These are phyloP conservation scores for Cyberlindnera japonica DNA, from an alignment of 805 yeast genomes.

Conservation along the genomic window DNA sequence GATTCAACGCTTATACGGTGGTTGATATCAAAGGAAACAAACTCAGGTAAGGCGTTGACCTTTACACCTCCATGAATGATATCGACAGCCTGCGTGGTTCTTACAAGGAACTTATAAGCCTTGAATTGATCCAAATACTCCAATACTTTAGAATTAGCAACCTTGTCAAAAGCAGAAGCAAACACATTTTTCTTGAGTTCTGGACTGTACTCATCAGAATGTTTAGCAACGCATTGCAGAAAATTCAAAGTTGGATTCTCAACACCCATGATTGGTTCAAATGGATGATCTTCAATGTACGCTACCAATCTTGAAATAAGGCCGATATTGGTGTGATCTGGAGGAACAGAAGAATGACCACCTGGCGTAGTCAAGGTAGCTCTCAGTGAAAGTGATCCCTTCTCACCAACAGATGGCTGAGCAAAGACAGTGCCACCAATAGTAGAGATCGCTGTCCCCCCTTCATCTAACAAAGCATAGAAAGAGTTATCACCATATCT, in stretches of 20 bases:
- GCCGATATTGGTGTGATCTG: conserved; percentile 72
- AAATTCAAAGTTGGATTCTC: conserved; percentile 52
- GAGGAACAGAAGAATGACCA: conserved; percentile 72
- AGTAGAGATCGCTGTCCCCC: conserved; percentile 42
- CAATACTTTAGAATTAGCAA: conserved; percentile 36
- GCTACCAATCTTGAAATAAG: conserved; percentile 51
- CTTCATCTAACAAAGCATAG: conserved; percentile 63
- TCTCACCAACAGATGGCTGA: conserved; percentile 57
- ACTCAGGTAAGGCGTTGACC: conserved; percentile 65
- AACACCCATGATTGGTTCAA: conserved; percentile 39
- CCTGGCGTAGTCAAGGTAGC: conserved; percentile 58
- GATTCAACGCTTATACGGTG: conserved; percentile 55
- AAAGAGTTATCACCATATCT: conserved; percentile 57
- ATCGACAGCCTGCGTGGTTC: conserved; percentile 45
- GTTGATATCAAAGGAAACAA: conserved; percentile 46
- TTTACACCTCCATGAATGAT: conserved; percentile 62
- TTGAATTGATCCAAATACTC: conserved; percentile 28
- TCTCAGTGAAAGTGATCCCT: conserved; percentile 52
- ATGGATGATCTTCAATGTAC: conserved; percentile 53
- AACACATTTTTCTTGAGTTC: conserved; percentile 29
- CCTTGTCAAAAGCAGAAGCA: conserved; percentile 32
- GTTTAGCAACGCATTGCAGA: conserved; percentile 61
- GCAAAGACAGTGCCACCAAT: conserved; percentile 41
- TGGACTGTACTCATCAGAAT: conserved; percentile 25
- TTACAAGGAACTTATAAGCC: conserved; percentile 35